phyloP scores from a whole-genome alignment of 2,329 filamentous ascomycete genomes.

The Aspergillus quadricinctus region DNA sequence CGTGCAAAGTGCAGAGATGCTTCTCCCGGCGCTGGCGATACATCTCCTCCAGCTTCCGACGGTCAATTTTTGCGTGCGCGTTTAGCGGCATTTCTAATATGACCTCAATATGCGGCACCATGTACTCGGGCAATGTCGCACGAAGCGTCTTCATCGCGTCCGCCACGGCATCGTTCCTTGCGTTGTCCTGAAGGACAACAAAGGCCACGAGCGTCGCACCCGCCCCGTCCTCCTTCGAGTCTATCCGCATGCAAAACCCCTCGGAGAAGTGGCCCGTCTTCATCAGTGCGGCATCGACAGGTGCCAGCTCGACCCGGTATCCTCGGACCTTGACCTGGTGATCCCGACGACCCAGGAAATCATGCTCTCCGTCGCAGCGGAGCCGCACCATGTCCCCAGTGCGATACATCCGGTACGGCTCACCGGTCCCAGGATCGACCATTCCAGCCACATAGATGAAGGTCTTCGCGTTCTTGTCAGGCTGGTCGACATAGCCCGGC shows the following conservation, averaged over 20 bases:
- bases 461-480: slow-evolving; percentile 60
- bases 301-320: slow-evolving; percentile 82
- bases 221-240: slow-evolving; percentile 6
- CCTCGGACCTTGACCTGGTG: slow-evolving; percentile 86
- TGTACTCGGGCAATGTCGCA: slow-evolving; percentile 63
- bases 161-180: slow-evolving; percentile 28
- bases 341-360: slow-evolving; percentile 70
- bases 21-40: slow-evolving; percentile 7
- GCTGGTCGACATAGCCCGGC: slow-evolving; percentile 56
- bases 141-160: slow-evolving; percentile 47
- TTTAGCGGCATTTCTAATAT: slow-evolving; percentile 65
- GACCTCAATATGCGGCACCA: slow-evolving; percentile 65
- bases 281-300: slow-evolving; percentile 61
- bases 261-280: slow-evolving; percentile 15
- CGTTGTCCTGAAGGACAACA: slow-evolving; percentile 4
- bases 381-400: slow-evolving; percentile 76
- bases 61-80: slow-evolving; percentile 64
- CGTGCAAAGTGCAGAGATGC: neutral
- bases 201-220: slow-evolving; percentile 18
- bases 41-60: slow-evolving; percentile 9
- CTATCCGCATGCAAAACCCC: slow-evolving; percentile 11
- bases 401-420: slow-evolving; percentile 59
- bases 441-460: slow-evolving; percentile 70
- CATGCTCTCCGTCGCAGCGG: slow-evolving; percentile 57
- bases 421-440: slow-evolving; percentile 49